These are phyloP conservation scores for Trichoderma gamsii DNA, from an alignment of 495 filamentous ascomycete species.

Conservation along the genomic window DNA sequence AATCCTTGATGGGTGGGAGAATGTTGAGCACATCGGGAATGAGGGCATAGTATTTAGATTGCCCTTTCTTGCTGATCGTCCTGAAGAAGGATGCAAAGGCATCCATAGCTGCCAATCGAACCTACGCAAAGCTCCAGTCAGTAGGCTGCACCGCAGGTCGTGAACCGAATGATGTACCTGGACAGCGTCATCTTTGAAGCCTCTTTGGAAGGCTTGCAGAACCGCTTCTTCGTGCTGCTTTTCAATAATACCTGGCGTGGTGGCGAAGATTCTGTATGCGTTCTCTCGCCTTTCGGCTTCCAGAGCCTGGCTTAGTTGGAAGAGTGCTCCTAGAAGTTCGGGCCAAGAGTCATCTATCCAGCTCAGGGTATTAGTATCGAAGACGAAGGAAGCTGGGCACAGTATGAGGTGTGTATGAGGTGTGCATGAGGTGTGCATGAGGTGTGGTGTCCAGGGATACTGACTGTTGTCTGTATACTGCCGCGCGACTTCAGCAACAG, in stretches of 20 bases:
- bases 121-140: slow-evolving; percentile 37
- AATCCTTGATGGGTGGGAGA: slow-evolving; percentile 84
- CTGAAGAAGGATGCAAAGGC: slow-evolving; percentile 95
- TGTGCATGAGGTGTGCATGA: too few relatives aligned
- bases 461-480: slow-evolving; percentile 88
- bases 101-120: slow-evolving; percentile 89
- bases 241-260: slow-evolving; percentile 93
- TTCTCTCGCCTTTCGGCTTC: slow-evolving; percentile 79
- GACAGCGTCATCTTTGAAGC: slow-evolving; percentile 83
- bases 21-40: slow-evolving; percentile 88
- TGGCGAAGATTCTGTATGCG: slow-evolving; percentile 89
- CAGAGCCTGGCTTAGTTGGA: slow-evolving; percentile 76
- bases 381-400: slow-evolving; percentile 21
- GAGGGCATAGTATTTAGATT: slow-evolving; percentile 77
- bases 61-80: slow-evolving; percentile 76
- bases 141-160: slow-evolving; percentile 5
- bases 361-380: neutral
- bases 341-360: slow-evolving; percentile 75
- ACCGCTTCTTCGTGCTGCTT: slow-evolving; percentile 88
- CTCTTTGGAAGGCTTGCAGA: slow-evolving; percentile 74
- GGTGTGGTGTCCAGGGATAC: slow-evolving; percentile 26
- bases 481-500: slow-evolving; percentile 88
- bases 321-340: slow-evolving; percentile 79
- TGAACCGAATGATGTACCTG: slow-evolving; percentile 46
- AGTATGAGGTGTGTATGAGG: neutral